These are phyloP conservation scores for Trichoderma arundinaceum DNA, from an alignment of 2,329 filamentous ascomycete genomes.

Conservation along the genomic window DNA sequence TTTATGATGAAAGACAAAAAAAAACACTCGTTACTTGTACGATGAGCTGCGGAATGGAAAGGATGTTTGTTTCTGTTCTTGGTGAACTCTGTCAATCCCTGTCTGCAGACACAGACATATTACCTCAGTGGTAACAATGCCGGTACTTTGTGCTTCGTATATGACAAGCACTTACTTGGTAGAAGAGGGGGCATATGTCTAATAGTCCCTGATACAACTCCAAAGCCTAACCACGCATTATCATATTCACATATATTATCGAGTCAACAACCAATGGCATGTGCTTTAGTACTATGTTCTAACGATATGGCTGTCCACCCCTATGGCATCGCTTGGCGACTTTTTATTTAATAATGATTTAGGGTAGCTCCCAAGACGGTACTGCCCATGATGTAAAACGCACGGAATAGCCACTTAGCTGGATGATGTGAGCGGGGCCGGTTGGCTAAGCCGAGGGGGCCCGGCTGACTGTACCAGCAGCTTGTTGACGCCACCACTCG, in stretches of 20 bases:
- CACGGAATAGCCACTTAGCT: background rate
- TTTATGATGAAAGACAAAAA: background rate
- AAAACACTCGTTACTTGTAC: background rate
- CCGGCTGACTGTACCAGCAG: slow-evolving; percentile 27
- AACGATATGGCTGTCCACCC: too few relatives aligned
- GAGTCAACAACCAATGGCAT: too few relatives aligned
- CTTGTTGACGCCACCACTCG: slow-evolving; percentile 25
- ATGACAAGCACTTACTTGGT: too few relatives aligned
- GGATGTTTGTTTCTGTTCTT: background rate
- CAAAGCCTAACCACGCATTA: too few relatives aligned
- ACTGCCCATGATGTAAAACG: background rate
- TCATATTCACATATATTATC: too few relatives aligned
- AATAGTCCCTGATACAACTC: too few relatives aligned
- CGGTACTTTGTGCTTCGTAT: too few relatives aligned
- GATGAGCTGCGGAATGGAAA: background rate
- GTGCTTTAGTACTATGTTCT: too few relatives aligned
- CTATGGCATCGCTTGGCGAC: too few relatives aligned
- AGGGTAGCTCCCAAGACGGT: background rate
- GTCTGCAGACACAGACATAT: background rate
- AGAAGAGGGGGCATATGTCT: too few relatives aligned
- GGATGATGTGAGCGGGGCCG: slow-evolving; percentile 16
- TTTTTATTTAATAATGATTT: too few relatives aligned
- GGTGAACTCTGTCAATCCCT: slow-evolving; percentile 9
- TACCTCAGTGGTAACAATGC: background rate
- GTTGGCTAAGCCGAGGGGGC: slow-evolving; percentile 17